Evolutionary conservation across 768 basidiomycete genomes (phyloP).

Genomic region (Calocera viscosa): DNA sequence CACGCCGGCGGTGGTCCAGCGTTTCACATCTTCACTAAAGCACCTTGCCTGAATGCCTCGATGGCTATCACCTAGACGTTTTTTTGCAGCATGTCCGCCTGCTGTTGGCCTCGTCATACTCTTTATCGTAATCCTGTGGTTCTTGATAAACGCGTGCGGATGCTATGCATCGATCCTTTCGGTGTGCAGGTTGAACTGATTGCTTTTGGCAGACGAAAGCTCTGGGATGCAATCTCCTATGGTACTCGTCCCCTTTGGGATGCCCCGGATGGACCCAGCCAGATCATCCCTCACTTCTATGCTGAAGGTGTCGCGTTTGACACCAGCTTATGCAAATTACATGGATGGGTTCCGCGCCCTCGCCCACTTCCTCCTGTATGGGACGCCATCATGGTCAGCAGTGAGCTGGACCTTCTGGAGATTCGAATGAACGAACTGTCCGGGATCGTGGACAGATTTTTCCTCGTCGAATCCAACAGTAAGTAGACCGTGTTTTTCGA

Average conservation of each 20-base stretch:
- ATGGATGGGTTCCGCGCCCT: constrained; percentile 40
- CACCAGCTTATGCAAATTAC: constrained; percentile 36
- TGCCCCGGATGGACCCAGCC: constrained; percentile 35
- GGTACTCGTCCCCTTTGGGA: constrained; percentile 53
- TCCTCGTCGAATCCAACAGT: constrained; percentile 46
- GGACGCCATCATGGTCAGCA: constrained; percentile 52
- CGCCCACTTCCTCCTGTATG: constrained; percentile 24
- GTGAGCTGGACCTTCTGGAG: constrained; percentile 51
- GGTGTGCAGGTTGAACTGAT: background rate
- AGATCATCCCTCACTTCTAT: constrained; percentile 44
- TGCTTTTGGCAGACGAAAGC: constrained; percentile 19
- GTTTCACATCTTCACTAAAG: background rate
- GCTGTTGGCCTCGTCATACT: background rate
- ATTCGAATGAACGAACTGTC: constrained; percentile 51
- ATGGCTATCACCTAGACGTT: constrained; percentile 3
- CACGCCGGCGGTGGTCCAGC: background rate
- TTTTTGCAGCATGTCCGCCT: background rate
- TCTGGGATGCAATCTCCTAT: constrained; percentile 42
- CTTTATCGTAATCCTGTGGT: background rate
- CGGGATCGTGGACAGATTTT: constrained; percentile 44
- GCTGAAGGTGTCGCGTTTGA: constrained; percentile 40
- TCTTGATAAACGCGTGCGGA: background rate
- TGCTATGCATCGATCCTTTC: background rate
- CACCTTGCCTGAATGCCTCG: background rate
- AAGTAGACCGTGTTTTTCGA: background rate